A percentile compares a stretch with the other conserved stretches of the same genome.
Evolutionary conservation across 73 alveolate genomes (phyloP).

Genomic region (Uronychia setigera): DNA sequence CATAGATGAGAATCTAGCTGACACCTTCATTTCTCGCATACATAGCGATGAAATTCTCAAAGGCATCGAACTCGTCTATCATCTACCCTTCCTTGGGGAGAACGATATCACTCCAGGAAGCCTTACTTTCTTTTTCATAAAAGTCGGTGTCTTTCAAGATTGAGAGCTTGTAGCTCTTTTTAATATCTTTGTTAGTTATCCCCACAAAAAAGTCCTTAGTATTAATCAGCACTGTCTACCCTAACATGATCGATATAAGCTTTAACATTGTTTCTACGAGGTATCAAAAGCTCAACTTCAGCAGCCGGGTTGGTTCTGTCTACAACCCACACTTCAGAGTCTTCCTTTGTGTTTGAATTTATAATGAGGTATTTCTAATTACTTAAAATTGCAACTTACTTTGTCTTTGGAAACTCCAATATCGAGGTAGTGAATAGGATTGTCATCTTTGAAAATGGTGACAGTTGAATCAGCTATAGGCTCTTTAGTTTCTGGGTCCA

Average conservation of each 20-base stretch:
- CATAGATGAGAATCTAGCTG: conserved; percentile 62
- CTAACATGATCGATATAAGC: conserved; percentile 71
- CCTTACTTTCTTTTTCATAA: conserved; percentile 23
- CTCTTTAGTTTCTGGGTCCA: conserved; percentile 18
- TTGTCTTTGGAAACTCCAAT: conserved; percentile 44
- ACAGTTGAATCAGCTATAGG: neutral
- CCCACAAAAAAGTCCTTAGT: conserved; percentile 57
- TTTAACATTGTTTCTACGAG: conserved; percentile 45
- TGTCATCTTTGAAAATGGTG: conserved; percentile 27
- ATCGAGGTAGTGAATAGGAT: conserved; percentile 57
- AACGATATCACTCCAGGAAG: conserved; percentile 32
- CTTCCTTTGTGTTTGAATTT: conserved; percentile 35
- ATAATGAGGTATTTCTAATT: conserved; percentile 28
- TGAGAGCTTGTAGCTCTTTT: conserved; percentile 59
- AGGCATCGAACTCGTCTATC: conserved; percentile 81
- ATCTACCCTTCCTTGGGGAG: conserved; percentile 23
- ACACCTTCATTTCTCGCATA: conserved; percentile 69
- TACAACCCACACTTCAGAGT: conserved; percentile 67
- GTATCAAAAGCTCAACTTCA: conserved; percentile 25
- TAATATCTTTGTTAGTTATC: conserved; percentile 59
- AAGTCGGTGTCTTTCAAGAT: conserved; percentile 47
- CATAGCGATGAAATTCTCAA: conserved; percentile 74
- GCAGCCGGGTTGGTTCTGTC: conserved; percentile 50
- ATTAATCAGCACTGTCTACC: neutral
- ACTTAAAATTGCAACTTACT: too few relatives aligned